Conservation (phyloP, 2,329 filamentous ascomycete genomes). For the Fusarium sp. region DNA sequence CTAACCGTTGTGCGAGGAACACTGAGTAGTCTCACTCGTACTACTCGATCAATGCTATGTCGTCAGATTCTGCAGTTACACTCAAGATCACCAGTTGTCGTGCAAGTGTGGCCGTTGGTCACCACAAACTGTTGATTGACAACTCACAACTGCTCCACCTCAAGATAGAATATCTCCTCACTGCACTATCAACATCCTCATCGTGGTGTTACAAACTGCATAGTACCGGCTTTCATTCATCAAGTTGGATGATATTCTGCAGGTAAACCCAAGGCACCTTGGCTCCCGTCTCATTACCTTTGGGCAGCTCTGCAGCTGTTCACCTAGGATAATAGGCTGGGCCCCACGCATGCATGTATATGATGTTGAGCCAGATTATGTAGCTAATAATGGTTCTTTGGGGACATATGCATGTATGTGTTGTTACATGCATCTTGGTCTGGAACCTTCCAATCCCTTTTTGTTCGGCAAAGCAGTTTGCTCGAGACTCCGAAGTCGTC, state of each 20-base stretch:
- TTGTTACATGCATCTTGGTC: slow-evolving; percentile 6
- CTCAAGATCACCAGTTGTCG: not conserved
- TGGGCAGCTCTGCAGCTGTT: slow-evolving; percentile 25
- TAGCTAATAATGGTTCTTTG: not conserved
- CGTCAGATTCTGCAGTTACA: not conserved
- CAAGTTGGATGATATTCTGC: not conserved
- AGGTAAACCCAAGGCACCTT: slow-evolving; percentile 9
- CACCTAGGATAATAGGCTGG: not conserved
- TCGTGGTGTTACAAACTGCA: not conserved
- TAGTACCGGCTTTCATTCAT: not conserved
- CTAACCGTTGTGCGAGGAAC: not conserved
- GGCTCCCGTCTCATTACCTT: not conserved
- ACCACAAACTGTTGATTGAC: not conserved
- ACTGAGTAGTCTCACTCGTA: not conserved
- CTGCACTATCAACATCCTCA: not conserved
- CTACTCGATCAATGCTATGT: not conserved
- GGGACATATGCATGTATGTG: slow-evolving; percentile 14
- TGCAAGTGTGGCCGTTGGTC: not conserved
- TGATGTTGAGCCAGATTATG: not conserved
- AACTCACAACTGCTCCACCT: not conserved
- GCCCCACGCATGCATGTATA: slow-evolving; percentile 13
- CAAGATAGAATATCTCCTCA: not conserved
- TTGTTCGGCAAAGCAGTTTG: not conserved
- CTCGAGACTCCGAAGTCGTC: not conserved
- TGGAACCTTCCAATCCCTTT: not conserved